A percentile compares a stretch with the other conserved stretches of the same genome.
phyloP scores from a whole-genome alignment of 2,329 filamentous ascomycete genomes.

The Aspergillus texensis region DNA sequence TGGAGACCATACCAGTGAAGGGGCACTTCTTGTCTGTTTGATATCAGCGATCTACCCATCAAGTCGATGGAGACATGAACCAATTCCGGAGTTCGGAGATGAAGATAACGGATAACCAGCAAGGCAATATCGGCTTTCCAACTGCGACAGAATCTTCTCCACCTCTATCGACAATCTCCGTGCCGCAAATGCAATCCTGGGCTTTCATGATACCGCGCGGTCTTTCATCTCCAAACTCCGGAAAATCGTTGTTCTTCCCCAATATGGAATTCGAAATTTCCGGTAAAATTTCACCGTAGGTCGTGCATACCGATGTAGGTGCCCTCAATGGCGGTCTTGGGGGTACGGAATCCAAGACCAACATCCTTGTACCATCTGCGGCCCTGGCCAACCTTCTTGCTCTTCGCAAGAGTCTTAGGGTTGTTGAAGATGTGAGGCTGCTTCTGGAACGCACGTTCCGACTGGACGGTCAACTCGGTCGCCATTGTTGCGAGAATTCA shows the following conservation, averaged over 20 bases:
- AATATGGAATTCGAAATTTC: constrained; percentile 20
- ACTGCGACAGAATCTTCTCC: background rate
- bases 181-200: background rate
- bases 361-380: constrained; percentile 99
- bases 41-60: constrained; percentile 29
- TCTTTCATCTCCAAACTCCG: constrained; percentile 21
- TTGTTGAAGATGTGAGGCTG: constrained; percentile 99
- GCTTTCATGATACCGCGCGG: constrained; percentile 2
- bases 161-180: constrained; percentile 4
- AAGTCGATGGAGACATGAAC: constrained; percentile 7
- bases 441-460: constrained; percentile 99
- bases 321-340: constrained; percentile 98
- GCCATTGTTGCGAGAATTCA: constrained; percentile 74
- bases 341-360: constrained; percentile 98
- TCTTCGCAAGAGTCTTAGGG: constrained; percentile 86
- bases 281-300: constrained; percentile 26
- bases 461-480: constrained; percentile 99
- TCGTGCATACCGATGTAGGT: constrained; percentile 91
- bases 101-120: constrained; percentile 13
- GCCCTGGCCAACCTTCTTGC: constrained; percentile 82
- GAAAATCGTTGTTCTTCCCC: constrained; percentile 15
- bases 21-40: constrained; percentile 98
- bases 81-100: constrained; percentile 16
- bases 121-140: background rate
- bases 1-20: constrained; percentile 98